A percentile compares a stretch with the other conserved stretches of the same genome.
Evolutionary conservation across 1,139 yeast species (phyloP).

Genomic region (Suhomyces chickasaworum): DNA sequence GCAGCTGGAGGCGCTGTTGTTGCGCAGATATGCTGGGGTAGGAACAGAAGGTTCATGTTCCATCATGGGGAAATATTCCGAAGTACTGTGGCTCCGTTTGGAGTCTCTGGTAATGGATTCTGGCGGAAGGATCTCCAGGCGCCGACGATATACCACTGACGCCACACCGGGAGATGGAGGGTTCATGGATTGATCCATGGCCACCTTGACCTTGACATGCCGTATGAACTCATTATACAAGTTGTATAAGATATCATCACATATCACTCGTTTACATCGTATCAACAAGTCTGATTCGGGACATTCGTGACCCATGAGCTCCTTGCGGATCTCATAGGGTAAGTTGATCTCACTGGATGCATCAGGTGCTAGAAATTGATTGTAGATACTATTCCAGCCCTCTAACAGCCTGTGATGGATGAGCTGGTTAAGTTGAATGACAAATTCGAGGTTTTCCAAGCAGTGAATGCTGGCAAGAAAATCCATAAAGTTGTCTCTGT

Average conservation of each 20-base stretch:
- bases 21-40: conserved; percentile 11
- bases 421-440: conserved; percentile 32
- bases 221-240: conserved; percentile 36
- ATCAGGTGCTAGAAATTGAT: conserved; percentile 29
- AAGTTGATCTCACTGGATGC: conserved; percentile 39
- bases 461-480: conserved; percentile 36
- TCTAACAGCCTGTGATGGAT: conserved; percentile 18
- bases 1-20: conserved; percentile 13
- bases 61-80: conserved; percentile 5
- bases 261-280: conserved; percentile 28
- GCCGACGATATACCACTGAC: conserved; percentile 12
- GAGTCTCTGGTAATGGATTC: conserved; percentile 7
- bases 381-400: conserved; percentile 31
- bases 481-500: conserved; percentile 24
- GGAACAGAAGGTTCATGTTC: conserved; percentile 8
- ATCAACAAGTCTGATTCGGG: conserved; percentile 18
- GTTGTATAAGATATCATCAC: conserved; percentile 35
- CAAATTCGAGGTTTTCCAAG: conserved; percentile 40
- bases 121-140: conserved; percentile 16
- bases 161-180: conserved; percentile 7
- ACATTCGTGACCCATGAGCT: conserved; percentile 15
- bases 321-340: conserved; percentile 26
- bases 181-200: conserved; percentile 8
- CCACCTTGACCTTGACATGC: conserved; percentile 10
- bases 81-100: conserved; percentile 6